Evolutionary conservation across 2,329 filamentous ascomycete genomes (phyloP), one percentile per base, ranked within the genome.

Genomic region (Fusarium austroafricanum): DNA sequence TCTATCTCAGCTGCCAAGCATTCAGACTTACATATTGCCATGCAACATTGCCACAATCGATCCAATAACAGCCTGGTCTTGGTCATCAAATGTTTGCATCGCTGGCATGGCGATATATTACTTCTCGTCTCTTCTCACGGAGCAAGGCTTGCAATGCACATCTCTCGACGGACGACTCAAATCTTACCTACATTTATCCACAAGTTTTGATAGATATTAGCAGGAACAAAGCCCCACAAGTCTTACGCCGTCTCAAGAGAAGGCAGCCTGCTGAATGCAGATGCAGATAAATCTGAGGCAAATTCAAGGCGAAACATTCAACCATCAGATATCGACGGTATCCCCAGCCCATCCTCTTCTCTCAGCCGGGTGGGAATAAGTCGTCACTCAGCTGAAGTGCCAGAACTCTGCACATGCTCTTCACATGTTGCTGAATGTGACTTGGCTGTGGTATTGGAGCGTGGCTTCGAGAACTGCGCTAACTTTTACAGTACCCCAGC

Each of bases 231-330:
- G 29, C 29, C 29, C 29, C 29, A 31, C 29, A 31, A 12, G 29
- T 6, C 29, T 31, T 31, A 12, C 29, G 29, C 29, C 5, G 11
- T 31, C 29, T 31, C 3, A 31, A 31, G 29, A 31, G 29, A 55
- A 40, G 31, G 15, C 29, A 12, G 33, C 23, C 23, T 38, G 5
- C 29, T 31, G 29, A 10, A 47, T 51, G 33, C 40, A 46, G 26
- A 29, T 17, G 21, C 50, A 35, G 37, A 42, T 53, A 55, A 59
- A 64, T 50, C 51, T 62, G 47, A 63, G 45, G 40, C 55, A 54
- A 47, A 52, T 23, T 46, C 39, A 44, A 64, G 67, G 54, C 45
- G 46, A 54, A 57, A 23, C 59, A 21, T 44, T 6, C 35, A 52
- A 29, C 7, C 14, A 39, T 35, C 45, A n/a, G 20, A 40, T 46